Percentiles rank a stretch among this genome's conserved stretches.
Evolutionary conservation across 108 stramenopile species (phyloP).

Genomic region (Epithemia pelagica): DNA sequence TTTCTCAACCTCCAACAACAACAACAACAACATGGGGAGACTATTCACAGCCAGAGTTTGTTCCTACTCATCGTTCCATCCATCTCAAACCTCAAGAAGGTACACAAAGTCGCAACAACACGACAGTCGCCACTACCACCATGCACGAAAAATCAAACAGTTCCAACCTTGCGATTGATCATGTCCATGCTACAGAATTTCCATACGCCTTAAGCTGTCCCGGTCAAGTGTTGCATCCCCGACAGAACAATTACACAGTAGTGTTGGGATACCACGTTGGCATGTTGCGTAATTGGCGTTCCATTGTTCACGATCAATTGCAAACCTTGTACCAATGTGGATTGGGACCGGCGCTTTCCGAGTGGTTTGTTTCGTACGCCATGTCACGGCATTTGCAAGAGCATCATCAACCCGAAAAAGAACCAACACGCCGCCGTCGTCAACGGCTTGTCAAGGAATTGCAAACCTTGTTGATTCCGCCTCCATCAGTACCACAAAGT

Average conservation of each 20-base stretch:
- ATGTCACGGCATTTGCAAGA: background rate
- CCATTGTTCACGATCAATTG: background rate
- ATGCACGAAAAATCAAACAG: too few species aligned
- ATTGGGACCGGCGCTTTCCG: background rate
- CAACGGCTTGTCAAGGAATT: too few species aligned
- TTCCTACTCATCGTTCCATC: too few species aligned
- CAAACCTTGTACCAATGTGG: background rate
- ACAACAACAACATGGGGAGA: too few species aligned
- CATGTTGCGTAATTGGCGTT: background rate
- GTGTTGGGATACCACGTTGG: background rate
- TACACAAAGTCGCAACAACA: too few species aligned
- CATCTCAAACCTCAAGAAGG: too few species aligned
- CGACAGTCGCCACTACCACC: too few species aligned
- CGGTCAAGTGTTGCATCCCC: background rate
- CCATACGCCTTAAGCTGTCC: background rate
- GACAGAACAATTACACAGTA: background rate
- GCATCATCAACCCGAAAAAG: background rate
- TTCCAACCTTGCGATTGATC: too few species aligned
- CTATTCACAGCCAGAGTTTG: too few species aligned
- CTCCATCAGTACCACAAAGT: background rate
- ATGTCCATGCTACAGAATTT: too few species aligned
- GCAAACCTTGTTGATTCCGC: too few species aligned
- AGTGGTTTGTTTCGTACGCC: background rate
- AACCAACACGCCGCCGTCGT: background rate
- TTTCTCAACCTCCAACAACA: too few species aligned